Evolutionary conservation across 176 grass and related monocot genomes (phyloP), one percentile per base, ranked within the genome.

Genomic region (Luzula sylvatica): DNA sequence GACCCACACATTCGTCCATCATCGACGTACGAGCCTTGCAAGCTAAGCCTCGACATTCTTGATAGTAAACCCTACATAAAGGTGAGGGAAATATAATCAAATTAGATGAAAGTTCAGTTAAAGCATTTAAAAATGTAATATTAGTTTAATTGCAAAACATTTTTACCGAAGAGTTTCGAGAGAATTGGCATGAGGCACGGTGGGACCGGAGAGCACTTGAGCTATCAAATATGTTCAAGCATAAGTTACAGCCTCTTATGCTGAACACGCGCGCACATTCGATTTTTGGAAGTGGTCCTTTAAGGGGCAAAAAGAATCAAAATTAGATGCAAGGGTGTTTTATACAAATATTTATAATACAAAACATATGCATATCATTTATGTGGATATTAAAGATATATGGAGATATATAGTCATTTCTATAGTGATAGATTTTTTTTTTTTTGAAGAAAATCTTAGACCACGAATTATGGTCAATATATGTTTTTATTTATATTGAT

Each of bases 281-380:
- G 1, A 67, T 29, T 65, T 88, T 95, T n/a, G 83, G 80, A 8
- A 84, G 73, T 39, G 80, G 76, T 46, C 82, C 83, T 66, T 38
- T 35, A 35, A 35, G 30, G 30, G 9, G 9, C 7, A 35, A 35
- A n/a, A n/a, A n/a, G n/a, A n/a, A n/a, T n/a, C n/a, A n/a, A n/a
- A n/a, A n/a, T n/a, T n/a, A n/a, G n/a, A n/a, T n/a, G n/a, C n/a
- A n/a, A 35, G 9, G 30, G 30, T 35, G 30, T 35, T 35, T 35
- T 35, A n/a, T n/a, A n/a, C n/a, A n/a, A n/a, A n/a, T n/a, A n/a
- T n/a, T n/a, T n/a, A n/a, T n/a, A n/a, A n/a, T n/a, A n/a, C n/a
- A n/a, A n/a, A n/a, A n/a, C n/a, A n/a, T n/a, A n/a, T n/a, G n/a
- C n/a, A n/a, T n/a, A n/a, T n/a, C n/a, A n/a, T n/a, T n/a, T n/a